Evolutionary conservation across 1,139 yeast species (phyloP), one percentile per base, ranked within the genome.

Genomic region (Candida albicans): DNA sequence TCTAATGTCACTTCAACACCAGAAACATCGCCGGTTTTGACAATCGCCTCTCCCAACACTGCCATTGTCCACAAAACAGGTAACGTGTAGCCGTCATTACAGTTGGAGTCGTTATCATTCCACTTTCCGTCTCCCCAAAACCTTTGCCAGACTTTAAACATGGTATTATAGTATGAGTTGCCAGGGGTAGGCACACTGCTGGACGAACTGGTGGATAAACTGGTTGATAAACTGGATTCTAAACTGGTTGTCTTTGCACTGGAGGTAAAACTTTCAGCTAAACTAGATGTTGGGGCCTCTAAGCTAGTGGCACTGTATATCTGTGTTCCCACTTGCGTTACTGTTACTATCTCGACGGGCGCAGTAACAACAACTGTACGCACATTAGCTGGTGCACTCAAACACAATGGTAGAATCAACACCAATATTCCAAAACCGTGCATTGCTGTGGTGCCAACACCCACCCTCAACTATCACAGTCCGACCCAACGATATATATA

Each of bases 11-110:
- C 39, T 10, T 44, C 41, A 7, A 58, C 44, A 27, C 49, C 50
- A 5, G 43, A 39, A 4, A 37, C 24, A 28, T 55, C 51, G 9
- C 47, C 50, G 2, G 56, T 43, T 38, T 55, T 43, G 3, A 54
- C 48, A 40, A 58, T 46, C 7, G 61, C 64, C 33, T 54, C 53
- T 8, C 65, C 66, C 26, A 61, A 58, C 2, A 63, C 64, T 1
- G 67, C 67, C 39, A 56, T 61, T 33, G 53, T 55, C 68, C 68
- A 63, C 5, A 58, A 56, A 0, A 53, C 60, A 0, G 62, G 56
- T 2, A 40, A 38, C 2, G 35, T 13, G 13, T 38, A 39, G 13
- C 42, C 48, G 41, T 65, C 61, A 8, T 35, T 44, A 33, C 42
- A 42, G 13, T 35, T 42, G 8, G 22, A 24, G 32, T 45, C 48